phyloP scores from a whole-genome alignment of 805 yeast genomes.

The Candida arabinofermentans region DNA sequence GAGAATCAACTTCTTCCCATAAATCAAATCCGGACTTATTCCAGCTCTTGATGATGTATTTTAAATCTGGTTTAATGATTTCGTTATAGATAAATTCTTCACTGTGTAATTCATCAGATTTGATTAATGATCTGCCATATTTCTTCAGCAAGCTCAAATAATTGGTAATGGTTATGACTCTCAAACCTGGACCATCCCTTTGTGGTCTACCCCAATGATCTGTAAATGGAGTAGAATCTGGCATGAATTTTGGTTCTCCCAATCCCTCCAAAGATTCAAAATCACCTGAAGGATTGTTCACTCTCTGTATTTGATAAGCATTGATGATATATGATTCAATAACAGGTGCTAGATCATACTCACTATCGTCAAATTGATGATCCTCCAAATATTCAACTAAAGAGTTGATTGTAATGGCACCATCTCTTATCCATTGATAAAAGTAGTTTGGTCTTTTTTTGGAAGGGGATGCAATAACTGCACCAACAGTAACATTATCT shows the following conservation, averaged over 20 bases:
- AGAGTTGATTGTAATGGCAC: conserved; percentile 73
- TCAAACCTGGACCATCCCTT: conserved; percentile 88
- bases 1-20: conserved; percentile 84
- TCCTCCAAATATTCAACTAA: conserved; percentile 55
- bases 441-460: conserved; percentile 68
- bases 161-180: conserved; percentile 60
- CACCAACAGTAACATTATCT: conserved; percentile 54
- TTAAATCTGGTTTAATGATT: conserved; percentile 65
- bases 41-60: conserved; percentile 64
- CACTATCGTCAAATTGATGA: conserved; percentile 21
- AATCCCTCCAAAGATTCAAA: conserved; percentile 52
- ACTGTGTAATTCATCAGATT: conserved; percentile 29
- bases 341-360: conserved; percentile 14
- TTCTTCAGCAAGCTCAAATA: conserved; percentile 44
- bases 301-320: conserved; percentile 57
- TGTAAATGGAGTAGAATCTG: conserved; percentile 58
- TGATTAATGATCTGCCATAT: conserved; percentile 23
- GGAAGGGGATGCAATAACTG: conserved; percentile 84
- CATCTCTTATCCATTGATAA: conserved; percentile 88
- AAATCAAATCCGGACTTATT: conserved; percentile 66
- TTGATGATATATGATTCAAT: conserved; percentile 63
- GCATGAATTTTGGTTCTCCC: conserved; percentile 88
- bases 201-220: conserved; percentile 93
- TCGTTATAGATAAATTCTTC: conserved; percentile 40
- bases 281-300: conserved; percentile 65